These are phyloP conservation scores for Cryomyces antarcticus DNA, from an alignment of 495 filamentous ascomycete species.

Conservation along the genomic window DNA sequence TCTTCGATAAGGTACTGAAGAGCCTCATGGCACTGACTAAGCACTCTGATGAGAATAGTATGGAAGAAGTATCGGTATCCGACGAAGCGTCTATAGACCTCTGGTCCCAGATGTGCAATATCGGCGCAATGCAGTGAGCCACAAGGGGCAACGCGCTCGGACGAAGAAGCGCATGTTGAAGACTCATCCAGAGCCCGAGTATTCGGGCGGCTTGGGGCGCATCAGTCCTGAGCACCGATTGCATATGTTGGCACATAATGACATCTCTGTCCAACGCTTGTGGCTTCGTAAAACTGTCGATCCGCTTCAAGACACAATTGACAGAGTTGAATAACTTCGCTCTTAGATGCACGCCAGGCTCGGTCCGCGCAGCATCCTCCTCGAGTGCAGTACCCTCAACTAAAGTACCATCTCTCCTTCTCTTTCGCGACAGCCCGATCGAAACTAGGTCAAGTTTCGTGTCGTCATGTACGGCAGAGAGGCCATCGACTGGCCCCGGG, in stretches of 20 bases:
- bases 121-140: too few species aligned
- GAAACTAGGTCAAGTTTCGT: too few species aligned
- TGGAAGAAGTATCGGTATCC: neutral
- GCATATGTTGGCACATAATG: constrained; percentile 19
- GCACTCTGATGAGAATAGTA: constrained; percentile 10
- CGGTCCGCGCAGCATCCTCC: too few species aligned
- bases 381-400: neutral
- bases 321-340: too few species aligned
- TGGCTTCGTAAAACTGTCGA: too few species aligned
- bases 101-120: neutral
- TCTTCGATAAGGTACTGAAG: neutral
- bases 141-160: too few species aligned
- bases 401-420: neutral
- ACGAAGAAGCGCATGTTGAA: too few species aligned
- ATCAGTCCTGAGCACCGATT: constrained; percentile 27
- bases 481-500: too few species aligned
- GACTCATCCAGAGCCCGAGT: constrained; percentile 16
- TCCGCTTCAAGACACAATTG: too few species aligned
- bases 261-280: too few species aligned
- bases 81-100: neutral
- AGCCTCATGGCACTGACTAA: constrained; percentile 3
- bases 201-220: constrained; percentile 27
- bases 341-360: too few species aligned
- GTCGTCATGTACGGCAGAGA: too few species aligned
- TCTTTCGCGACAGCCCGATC: neutral